Evolutionary conservation across 2,329 filamentous ascomycete species (phyloP), one percentile per base, ranked within the genome.

Genomic region (Exophiala bonariae): DNA sequence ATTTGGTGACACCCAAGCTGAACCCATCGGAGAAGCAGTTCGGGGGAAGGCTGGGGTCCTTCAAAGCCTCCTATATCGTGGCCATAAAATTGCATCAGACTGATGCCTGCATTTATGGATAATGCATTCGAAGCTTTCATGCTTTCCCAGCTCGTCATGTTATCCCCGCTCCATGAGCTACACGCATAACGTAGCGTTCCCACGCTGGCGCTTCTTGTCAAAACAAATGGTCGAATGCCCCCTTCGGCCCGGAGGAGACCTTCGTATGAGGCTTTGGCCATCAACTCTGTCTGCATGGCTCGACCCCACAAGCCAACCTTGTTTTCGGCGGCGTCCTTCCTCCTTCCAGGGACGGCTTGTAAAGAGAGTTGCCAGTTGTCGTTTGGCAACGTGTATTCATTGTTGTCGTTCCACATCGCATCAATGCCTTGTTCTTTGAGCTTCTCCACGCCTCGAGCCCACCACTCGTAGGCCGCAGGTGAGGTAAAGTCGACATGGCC

Each of bases 401-500:
- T 89, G 65, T 89, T 89, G 62, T 89, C 85, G 55, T 89, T 89
- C 85, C 86, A 89, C 68, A 88, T 87, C 38, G 77, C 84, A 55
- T 87, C 84, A 46, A 89, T 84, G 1, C 85, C 85, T 7, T 80
- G 67, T 19, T 78, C 68, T 44, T 80, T 80, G 1, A 89, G 71
- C 40, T 74, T 76, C 49, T 78, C 76, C 7, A 86, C 79, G 2
- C 85, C 85, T 1, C 86, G 71, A 50, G 80, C 85, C 86, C 86
- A 89, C 82, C 83, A 89, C 13, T 81, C 69, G 59, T 81, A 88
- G 0, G 82, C 85, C 0, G 76, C 76, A 17, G 78, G 71, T 0
- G 83, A 86, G 0, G 85, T 86, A 56, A 89, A 89, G 63, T 89
- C 86, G 36, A 89, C 80, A 52, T 89, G 85, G 2, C 83, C 81